Conservation (phyloP, 768 basidiomycete genomes). For the Leccinellum albellum region DNA sequence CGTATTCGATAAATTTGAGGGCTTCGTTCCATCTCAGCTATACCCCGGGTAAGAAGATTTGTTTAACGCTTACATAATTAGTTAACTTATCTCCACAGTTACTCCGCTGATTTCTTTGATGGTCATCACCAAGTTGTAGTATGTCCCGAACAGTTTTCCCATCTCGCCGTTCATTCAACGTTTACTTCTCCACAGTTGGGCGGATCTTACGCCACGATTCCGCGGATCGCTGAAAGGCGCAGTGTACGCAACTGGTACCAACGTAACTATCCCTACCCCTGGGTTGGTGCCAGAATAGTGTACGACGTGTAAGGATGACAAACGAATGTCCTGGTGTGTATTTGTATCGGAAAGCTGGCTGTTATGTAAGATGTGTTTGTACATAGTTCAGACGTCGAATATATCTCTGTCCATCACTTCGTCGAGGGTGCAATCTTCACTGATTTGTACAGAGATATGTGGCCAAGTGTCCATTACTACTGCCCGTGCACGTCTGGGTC, state of each 20-base stretch:
- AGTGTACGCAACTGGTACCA: slow-evolving; percentile 91
- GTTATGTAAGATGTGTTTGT: slow-evolving; percentile 17
- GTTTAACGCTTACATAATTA: neutral
- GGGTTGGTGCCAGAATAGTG: slow-evolving; percentile 71
- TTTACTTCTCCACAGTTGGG: slow-evolving; percentile 59
- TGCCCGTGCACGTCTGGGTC: slow-evolving; percentile 63
- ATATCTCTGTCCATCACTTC: neutral
- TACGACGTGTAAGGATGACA: slow-evolving; percentile 40
- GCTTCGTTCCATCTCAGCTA: slow-evolving; percentile 67
- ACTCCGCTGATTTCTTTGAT: slow-evolving; percentile 91
- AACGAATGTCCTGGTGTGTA: neutral
- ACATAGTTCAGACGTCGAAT: neutral
- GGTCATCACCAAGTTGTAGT: slow-evolving; percentile 82
- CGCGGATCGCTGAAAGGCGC: slow-evolving; percentile 71
- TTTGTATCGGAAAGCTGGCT: neutral
- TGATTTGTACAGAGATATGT: slow-evolving; percentile 29
- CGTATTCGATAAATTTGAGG: slow-evolving; percentile 62
- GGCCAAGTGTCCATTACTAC: slow-evolving; percentile 56
- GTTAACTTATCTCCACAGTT: slow-evolving; percentile 40
- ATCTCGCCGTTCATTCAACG: neutral
- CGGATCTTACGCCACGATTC: slow-evolving; percentile 84
- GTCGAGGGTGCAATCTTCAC: neutral
- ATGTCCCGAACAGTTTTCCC: slow-evolving; percentile 32
- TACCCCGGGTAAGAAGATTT: slow-evolving; percentile 73
- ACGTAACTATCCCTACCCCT: slow-evolving; percentile 85